phyloP scores from a whole-genome alignment of 1,284 basidiomycete genomes.

The Papiliotrema nemorosa region DNA sequence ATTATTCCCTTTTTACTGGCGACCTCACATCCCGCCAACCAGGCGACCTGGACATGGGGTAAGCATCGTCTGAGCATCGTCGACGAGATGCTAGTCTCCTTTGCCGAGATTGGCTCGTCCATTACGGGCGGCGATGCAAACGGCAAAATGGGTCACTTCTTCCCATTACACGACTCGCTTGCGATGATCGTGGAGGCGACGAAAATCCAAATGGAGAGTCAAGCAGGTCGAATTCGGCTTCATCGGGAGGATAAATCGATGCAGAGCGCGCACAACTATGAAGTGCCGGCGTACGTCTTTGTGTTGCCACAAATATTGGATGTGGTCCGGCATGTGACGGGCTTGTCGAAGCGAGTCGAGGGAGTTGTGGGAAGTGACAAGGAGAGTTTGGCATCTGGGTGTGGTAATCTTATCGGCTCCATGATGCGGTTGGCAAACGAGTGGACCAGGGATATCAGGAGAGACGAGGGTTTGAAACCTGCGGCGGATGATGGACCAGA shows the following conservation, averaged over 20 bases:
- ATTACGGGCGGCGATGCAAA: background rate
- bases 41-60: conserved; percentile 31
- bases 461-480: conserved; percentile 2
- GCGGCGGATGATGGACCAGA: background rate
- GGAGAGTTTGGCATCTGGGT: conserved; percentile 21
- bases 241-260: conserved; percentile 13
- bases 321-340: conserved; percentile 17
- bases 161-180: conserved; percentile 33
- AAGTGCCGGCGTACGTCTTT: conserved; percentile 23
- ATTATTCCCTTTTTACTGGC: conserved; percentile 28
- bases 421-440: conserved; percentile 33
- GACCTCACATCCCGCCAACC: conserved; percentile 15
- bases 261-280: conserved; percentile 15
- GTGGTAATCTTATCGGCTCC: conserved; percentile 39
- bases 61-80: conserved; percentile 25
- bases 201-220: conserved; percentile 39
- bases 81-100: conserved; percentile 24
- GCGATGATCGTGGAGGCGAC: conserved; percentile 32
- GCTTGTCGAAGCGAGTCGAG: conserved; percentile 10
- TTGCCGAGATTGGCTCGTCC: conserved; percentile 22
- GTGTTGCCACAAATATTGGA: conserved; percentile 21
- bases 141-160: conserved; percentile 7
- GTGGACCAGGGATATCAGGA: conserved; percentile 22
- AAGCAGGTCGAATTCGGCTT: conserved; percentile 27
- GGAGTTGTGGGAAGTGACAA: conserved; percentile 17